Conservation (phyloP, 2,329 filamentous ascomycete genomes). For the Colletotrichum paranaense region DNA sequence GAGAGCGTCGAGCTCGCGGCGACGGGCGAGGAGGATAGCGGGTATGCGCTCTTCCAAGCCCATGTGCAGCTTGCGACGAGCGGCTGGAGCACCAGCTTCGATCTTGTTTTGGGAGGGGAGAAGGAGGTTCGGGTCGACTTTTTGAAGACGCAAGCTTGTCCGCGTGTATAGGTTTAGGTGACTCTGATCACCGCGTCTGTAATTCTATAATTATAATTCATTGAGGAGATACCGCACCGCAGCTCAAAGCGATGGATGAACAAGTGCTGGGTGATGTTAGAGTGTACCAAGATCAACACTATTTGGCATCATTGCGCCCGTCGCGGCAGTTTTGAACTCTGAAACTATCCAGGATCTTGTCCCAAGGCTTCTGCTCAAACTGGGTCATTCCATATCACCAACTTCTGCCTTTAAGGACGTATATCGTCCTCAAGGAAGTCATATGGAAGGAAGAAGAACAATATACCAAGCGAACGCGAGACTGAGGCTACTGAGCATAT, state of each 20-base stretch:
- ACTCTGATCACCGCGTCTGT: not conserved
- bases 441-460: no score
- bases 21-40: conserved; percentile 14
- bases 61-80: conserved; percentile 26
- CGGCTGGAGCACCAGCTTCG: conserved; percentile 35
- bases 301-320: not conserved
- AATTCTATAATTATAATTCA: not conserved
- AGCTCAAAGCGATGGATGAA: not conserved
- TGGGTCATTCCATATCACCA: not conserved
- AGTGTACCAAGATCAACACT: not conserved
- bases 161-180: conserved; percentile 2
- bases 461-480: no score
- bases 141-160: conserved; percentile 32
- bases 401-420: not conserved
- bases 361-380: not conserved
- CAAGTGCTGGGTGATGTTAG: not conserved
- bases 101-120: conserved; percentile 26
- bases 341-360: not conserved
- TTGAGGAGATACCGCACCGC: not conserved
- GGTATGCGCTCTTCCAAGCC: conserved; percentile 20
- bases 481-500: no score
- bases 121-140: conserved; percentile 28
- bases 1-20: conserved; percentile 24
- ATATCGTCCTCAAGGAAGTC: no score
- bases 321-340: not conserved